Evolutionary conservation across 1,284 basidiomycete species (phyloP).

Genomic region (Trichosporon coremiiforme): DNA sequence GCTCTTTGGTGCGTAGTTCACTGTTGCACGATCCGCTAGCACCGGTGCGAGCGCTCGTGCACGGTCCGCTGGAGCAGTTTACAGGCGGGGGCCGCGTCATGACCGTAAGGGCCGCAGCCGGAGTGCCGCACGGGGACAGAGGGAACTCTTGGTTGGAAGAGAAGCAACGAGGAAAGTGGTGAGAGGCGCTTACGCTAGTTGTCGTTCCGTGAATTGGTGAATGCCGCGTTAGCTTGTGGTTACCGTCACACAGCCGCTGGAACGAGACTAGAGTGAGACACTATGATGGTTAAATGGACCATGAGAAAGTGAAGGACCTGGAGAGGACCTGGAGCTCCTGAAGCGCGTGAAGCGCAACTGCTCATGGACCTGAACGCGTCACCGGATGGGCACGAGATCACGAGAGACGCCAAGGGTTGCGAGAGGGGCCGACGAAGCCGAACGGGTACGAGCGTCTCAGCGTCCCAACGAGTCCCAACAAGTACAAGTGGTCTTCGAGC

Average conservation of each 20-base stretch:
- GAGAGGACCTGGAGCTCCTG: neutral
- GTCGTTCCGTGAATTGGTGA: neutral
- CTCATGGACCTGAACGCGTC: neutral
- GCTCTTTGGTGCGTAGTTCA: neutral
- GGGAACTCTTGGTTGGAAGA: neutral
- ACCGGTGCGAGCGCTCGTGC: too few species aligned
- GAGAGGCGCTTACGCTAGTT: neutral
- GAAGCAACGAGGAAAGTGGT: neutral
- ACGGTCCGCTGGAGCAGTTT: neutral
- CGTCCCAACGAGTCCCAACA: neutral
- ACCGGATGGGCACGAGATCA: neutral
- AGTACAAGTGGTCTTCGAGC: neutral
- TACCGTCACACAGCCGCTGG: constrained; percentile 15
- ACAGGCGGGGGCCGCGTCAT: neutral
- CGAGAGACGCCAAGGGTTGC: neutral
- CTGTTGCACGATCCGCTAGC: neutral
- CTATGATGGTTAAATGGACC: neutral
- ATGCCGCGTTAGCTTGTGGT: neutral
- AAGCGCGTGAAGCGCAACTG: too few species aligned
- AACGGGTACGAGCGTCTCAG: neutral
- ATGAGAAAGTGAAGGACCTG: neutral
- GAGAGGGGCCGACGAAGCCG: neutral
- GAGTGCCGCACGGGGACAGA: neutral
- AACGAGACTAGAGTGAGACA: constrained; percentile 14
- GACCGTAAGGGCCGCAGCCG: neutral